Evolutionary conservation across 192 early-diverging fungal species (phyloP).

Genomic region (Lobosporangium transversale): DNA sequence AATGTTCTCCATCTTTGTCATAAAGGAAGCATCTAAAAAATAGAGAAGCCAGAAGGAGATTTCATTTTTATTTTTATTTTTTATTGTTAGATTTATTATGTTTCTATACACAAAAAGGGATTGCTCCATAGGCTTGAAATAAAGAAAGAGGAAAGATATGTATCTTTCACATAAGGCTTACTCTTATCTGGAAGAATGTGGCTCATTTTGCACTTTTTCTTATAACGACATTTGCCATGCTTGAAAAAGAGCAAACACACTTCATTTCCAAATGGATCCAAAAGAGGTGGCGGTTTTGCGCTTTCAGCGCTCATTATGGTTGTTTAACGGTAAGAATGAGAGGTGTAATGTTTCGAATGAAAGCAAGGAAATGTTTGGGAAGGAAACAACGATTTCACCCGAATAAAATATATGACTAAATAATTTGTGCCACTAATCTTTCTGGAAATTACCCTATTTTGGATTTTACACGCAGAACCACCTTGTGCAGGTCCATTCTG

Average conservation of each 20-base stretch:
- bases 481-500: too few relatives aligned
- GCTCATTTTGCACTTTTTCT: constrained; percentile 48
- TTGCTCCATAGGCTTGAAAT: too few relatives aligned
- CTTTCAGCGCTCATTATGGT: constrained; percentile 11
- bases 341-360: too few relatives aligned
- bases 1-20: constrained; percentile 1
- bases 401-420: too few relatives aligned
- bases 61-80: neutral
- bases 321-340: neutral
- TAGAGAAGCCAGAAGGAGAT: neutral
- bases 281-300: constrained; percentile 6
- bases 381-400: too few relatives aligned
- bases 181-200: constrained; percentile 37
- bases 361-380: too few relatives aligned
- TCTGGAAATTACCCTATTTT: too few relatives aligned
- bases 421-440: too few relatives aligned
- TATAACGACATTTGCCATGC: constrained; percentile 46
- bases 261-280: constrained; percentile 47
- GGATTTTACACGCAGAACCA: too few relatives aligned
- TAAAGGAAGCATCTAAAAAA: constrained; percentile 21
- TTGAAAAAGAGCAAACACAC: constrained; percentile 61
- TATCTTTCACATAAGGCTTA: constrained; percentile 3
- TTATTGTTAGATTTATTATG: too few relatives aligned
- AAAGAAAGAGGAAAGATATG: neutral
- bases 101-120: too few relatives aligned